Evolutionary conservation across 768 basidiomycete genomes (phyloP), one percentile per base, ranked within the genome.

Genomic region (Psilocybe cyanescens): DNA sequence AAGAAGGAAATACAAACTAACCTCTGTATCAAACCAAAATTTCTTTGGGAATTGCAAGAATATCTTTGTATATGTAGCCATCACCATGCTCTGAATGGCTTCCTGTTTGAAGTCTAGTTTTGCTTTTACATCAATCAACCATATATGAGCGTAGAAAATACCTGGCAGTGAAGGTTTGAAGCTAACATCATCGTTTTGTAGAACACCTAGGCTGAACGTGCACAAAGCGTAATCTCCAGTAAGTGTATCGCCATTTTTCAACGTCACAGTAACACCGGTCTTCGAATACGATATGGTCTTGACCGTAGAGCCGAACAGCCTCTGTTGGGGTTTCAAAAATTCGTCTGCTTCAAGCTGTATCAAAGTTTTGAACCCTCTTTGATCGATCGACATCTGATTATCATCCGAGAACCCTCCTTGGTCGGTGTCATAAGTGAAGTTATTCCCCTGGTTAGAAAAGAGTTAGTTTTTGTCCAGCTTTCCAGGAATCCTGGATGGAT

Each of bases 61-160:
- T 28, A 90, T 87, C 70, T 89, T 89, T 2, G 88, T 87, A 62
- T 87, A 90, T 1, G 81, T 86, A 5, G 76, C 86, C 88, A 90
- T 89, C 11, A 77, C 76, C 72, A 88, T 83, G 59, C 81, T 82
- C 33, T 84, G 81, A 39, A 89, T 83, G 3, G 87, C 88, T 59
- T 89, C 88, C n/a, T 76, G 59, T 68, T 89, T 90, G 77, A 81
- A 90, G 8, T 66, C 75, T 68, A 41, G 19, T 8, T 48, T 8
- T 46, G 28, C 6, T 37, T 17, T 19, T 17, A 11, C 24, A 4
- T 9, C 9, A 8, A 24, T 29, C 30, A 41, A 35, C 17, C 14
- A 19, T 14, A 37, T 46, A 16, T 6, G 17, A 55, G 8, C 2
- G n/a, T 16, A 44, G 4, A 44, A 24, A 71, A 48, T 61, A 71